A percentile compares a stretch with the other conserved stretches of the same genome.
Conservation (phyloP, 352 stramenopile genomes). For the Globisporangium cystogenes region DNA sequence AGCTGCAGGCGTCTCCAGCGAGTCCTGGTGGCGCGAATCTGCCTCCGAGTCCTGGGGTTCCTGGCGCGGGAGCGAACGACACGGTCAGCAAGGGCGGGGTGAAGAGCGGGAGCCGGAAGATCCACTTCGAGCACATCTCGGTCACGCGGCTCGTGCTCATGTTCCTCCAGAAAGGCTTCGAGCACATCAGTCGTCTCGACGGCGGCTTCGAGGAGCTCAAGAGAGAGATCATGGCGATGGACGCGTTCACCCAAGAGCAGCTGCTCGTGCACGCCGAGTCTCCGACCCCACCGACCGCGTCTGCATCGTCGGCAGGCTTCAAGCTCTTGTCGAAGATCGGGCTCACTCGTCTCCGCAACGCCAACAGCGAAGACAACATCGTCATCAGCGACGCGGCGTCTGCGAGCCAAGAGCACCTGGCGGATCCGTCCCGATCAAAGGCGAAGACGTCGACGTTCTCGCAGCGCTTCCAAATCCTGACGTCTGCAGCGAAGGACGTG, state of each 20-base stretch:
- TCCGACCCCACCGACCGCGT: conserved; percentile 9
- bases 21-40: conserved; percentile 6
- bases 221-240: conserved; percentile 51
- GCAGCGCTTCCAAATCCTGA: conserved; percentile 58
- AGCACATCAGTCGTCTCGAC: conserved; percentile 79
- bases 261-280: conserved; percentile 41
- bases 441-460: conserved; percentile 48
- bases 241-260: conserved; percentile 63
- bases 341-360: conserved; percentile 24
- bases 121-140: conserved; percentile 53
- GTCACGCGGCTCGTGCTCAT: conserved; percentile 78
- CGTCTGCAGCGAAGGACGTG: conserved; percentile 61
- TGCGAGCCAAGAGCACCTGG: not conserved
- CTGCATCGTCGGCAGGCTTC: conserved; percentile 20
- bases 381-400: conserved; percentile 3
- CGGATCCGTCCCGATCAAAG: conserved; percentile 8
- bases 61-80: conserved; percentile 25
- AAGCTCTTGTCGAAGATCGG: conserved; percentile 51
- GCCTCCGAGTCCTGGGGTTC: conserved; percentile 10
- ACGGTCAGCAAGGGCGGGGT: conserved; percentile 26
- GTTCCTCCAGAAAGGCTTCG: conserved; percentile 85
- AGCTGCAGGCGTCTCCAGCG: not conserved
- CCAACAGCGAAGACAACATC: conserved; percentile 29
- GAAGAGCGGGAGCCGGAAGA: conserved; percentile 8
- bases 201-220: conserved; percentile 83